Conservation (phyloP, 768 basidiomycete genomes). For the Phanerochaete carnosa region DNA sequence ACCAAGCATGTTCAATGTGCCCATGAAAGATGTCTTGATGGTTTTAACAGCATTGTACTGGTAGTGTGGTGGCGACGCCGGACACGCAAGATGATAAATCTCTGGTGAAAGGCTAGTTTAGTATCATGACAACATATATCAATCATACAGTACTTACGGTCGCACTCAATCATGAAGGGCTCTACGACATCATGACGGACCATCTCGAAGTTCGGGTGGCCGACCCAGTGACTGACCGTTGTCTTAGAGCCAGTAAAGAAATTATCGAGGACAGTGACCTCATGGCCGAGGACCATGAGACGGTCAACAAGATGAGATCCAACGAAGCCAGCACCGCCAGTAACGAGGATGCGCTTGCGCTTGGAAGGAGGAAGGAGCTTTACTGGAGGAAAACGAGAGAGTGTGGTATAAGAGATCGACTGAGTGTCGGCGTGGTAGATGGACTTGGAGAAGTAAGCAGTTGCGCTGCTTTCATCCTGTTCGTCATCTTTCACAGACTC, state of each 20-base stretch:
- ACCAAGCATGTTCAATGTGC: constrained; percentile 98
- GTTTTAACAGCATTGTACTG: constrained; percentile 99
- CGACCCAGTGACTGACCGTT: constrained; percentile 94
- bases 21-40: constrained; percentile 97
- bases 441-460: constrained; percentile 74
- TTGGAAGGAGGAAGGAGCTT: constrained; percentile 72
- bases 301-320: constrained; percentile 98
- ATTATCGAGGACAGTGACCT: constrained; percentile 96
- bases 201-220: constrained; percentile 98
- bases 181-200: constrained; percentile 97
- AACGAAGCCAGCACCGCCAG: constrained; percentile 98
- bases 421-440: constrained; percentile 78
- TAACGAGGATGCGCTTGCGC: constrained; percentile 90
- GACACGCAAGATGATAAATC: constrained; percentile 98
- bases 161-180: constrained; percentile 98
- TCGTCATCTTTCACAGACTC: constrained; percentile 25
- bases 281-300: constrained; percentile 96
- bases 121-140: neutral
- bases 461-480: constrained; percentile 42
- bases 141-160: constrained; percentile 57
- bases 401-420: constrained; percentile 88
- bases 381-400: constrained; percentile 91
- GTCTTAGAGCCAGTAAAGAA: constrained; percentile 99
- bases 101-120: constrained; percentile 41
- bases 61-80: constrained; percentile 96